Evolutionary conservation across 75 land plant genomes (phyloP), one percentile per base, ranked within the genome.

Genomic region (Larix kaempferi): DNA sequence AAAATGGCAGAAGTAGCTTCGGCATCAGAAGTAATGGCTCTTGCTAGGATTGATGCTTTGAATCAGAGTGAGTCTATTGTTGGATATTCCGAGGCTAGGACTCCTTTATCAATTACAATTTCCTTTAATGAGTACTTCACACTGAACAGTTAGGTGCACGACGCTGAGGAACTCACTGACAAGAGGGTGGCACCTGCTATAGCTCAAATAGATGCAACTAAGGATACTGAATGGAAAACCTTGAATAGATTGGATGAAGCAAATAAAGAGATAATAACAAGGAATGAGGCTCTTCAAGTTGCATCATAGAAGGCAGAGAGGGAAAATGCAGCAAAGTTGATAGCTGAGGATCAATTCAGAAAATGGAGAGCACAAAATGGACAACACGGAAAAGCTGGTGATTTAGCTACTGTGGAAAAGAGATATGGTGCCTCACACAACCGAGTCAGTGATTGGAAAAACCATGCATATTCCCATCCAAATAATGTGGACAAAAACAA

Each of bases 311-410:
- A 74, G 74, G 78, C 39, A 17, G 83, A 84, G 33, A 74, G 55
- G 41, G 86, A 82, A 44, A 83, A 80, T 33, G 83, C 79, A 67
- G 86, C 83, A 23, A 84, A 84, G 33, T 77, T 74, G 23, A 78
- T 82, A 1, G 64, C 73, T 21, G 83, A 84, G 41, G 77, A 33
- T 17, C 76, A 64, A 6, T 59, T 84, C 27, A 78, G 74, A 58
- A 73, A 69, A 19, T 6, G 77, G 55, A 25, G 86, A 62, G 77
- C 60, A 64, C 41, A 33, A 59, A 64, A 77, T n/a, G 54, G 49
- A 61, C 33, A 33, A 33, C 78, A 33, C 11, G 59, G 62, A 37
- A 64, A 77, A n/a, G 60, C 4, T 58, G 4, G 21, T 21, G 60
- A 58, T 16, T 58, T 21, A 58, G 60, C 21, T 58, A 21, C 21